phyloP scores from a whole-genome alignment of 306 rosid genomes.

The Castanea mollissima region DNA sequence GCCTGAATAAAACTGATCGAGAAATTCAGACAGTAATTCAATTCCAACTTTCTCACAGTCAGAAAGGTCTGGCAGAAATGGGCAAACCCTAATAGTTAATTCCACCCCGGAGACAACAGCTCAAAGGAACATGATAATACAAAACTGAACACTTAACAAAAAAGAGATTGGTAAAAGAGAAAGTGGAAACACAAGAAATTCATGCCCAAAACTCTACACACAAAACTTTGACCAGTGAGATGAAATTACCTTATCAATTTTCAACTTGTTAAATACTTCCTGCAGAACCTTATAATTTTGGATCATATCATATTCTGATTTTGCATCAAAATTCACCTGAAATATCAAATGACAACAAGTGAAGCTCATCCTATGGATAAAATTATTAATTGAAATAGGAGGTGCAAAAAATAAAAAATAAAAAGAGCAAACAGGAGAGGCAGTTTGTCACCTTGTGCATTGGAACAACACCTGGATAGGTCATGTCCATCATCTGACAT shows the following conservation, averaged over 20 bases:
- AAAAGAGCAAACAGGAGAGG: conserved; percentile 7
- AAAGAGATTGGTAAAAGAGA: neutral
- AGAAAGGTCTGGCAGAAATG: neutral
- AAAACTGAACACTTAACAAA: neutral
- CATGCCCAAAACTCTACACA: neutral
- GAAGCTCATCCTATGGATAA: neutral
- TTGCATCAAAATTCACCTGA: conserved; percentile 90
- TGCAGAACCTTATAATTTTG: conserved; percentile 94
- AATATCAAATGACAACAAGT: conserved; percentile 17
- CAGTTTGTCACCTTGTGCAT: conserved; percentile 75
- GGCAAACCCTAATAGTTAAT: neutral
- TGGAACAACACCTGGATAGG: conserved; percentile 89
- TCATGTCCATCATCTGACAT: conserved; percentile 91
- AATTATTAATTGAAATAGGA: neutral
- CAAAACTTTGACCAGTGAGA: neutral
- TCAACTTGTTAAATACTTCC: conserved; percentile 85
- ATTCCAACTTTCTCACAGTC: neutral
- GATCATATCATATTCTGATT: conserved; percentile 92
- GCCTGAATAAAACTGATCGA: neutral
- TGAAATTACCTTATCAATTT: conserved; percentile 69
- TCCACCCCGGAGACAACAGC: neutral
- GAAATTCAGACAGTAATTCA: neutral
- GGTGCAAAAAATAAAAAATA: neutral
- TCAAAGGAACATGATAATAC: neutral
- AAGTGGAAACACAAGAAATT: neutral